Conservation (phyloP, 2,329 filamentous ascomycete species). For the Epichloe hybrida region DNA sequence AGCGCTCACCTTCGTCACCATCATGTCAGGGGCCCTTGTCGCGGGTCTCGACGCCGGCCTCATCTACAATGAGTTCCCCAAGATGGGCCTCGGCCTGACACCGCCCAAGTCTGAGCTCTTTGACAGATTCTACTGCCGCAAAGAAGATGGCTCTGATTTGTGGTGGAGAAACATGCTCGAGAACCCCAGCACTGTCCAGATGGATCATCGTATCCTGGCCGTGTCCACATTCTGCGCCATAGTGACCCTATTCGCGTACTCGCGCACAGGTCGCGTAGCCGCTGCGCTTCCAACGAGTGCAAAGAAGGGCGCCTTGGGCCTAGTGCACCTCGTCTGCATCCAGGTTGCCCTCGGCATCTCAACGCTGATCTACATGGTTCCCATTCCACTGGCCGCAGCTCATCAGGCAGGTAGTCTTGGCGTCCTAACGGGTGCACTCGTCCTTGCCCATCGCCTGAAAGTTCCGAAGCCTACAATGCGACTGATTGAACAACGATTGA, state of each 20-base stretch:
- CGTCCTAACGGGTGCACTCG: constrained; percentile 66
- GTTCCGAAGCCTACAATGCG: constrained; percentile 53
- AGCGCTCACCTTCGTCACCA: constrained; percentile 71
- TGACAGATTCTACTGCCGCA: constrained; percentile 72
- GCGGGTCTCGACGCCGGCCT: constrained; percentile 90
- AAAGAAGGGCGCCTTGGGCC: constrained; percentile 57
- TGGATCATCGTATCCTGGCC: constrained; percentile 88
- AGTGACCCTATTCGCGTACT: constrained; percentile 67
- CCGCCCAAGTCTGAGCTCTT: constrained; percentile 76
- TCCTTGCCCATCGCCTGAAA: constrained; percentile 67
- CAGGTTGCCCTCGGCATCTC: constrained; percentile 81
- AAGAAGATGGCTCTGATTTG: constrained; percentile 64
- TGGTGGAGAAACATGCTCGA: constrained; percentile 98
- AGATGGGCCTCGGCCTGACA: constrained; percentile 74
- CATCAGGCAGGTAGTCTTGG: constrained; percentile 88
- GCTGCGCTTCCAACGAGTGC: constrained; percentile 48
- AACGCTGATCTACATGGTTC: constrained; percentile 89
- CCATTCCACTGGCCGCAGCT: constrained; percentile 71
- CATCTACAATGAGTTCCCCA: constrained; percentile 98
- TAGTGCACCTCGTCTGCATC: constrained; percentile 68
- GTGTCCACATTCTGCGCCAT: constrained; percentile 77
- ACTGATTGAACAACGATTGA: constrained; percentile 40
- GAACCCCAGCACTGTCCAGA: constrained; percentile 89
- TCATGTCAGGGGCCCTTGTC: constrained; percentile 86
- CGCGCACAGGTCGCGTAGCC: constrained; percentile 48